Percentiles rank a stretch among this genome's conserved stretches.
Conservation (phyloP, 176 grass and related monocot species). For the Echinochloa phyllopogon region DNA sequence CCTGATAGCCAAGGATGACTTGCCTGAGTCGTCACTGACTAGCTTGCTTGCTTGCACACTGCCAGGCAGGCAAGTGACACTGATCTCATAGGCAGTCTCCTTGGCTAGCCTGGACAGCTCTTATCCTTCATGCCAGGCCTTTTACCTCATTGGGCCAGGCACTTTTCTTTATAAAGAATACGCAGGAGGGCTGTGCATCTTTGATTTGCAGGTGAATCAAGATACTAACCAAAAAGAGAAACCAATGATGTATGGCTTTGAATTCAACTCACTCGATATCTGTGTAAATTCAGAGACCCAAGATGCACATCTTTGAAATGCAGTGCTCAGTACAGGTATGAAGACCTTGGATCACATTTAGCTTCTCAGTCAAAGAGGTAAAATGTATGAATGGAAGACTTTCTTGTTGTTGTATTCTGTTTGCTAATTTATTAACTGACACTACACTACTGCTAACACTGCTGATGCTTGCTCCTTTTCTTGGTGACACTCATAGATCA, state of each 20-base stretch:
- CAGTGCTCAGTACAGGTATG: background rate
- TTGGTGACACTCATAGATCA: background rate
- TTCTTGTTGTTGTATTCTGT: background rate
- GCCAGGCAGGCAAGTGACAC: background rate
- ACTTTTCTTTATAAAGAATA: background rate
- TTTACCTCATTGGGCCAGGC: background rate
- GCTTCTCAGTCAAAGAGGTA: background rate
- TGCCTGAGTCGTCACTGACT: conserved; percentile 12
- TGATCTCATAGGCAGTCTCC: conserved; percentile 47
- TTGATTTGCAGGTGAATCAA: background rate
- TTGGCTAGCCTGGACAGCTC: conserved; percentile 45
- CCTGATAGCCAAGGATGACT: conserved; percentile 47
- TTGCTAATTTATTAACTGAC: background rate
- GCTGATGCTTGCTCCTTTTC: background rate
- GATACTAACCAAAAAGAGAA: background rate
- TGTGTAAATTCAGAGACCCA: no score
- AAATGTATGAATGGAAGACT: background rate
- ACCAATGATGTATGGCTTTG: background rate
- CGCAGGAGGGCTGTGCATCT: background rate
- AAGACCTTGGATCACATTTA: background rate
- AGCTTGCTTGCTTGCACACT: background rate
- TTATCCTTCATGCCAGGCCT: conserved; percentile 13
- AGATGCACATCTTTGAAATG: background rate
- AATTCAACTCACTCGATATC: background rate
- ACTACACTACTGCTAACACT: background rate